Base-by-base conservation (phyloP, 805 yeast genomes). In the Metschnikowia proteae region DNA sequence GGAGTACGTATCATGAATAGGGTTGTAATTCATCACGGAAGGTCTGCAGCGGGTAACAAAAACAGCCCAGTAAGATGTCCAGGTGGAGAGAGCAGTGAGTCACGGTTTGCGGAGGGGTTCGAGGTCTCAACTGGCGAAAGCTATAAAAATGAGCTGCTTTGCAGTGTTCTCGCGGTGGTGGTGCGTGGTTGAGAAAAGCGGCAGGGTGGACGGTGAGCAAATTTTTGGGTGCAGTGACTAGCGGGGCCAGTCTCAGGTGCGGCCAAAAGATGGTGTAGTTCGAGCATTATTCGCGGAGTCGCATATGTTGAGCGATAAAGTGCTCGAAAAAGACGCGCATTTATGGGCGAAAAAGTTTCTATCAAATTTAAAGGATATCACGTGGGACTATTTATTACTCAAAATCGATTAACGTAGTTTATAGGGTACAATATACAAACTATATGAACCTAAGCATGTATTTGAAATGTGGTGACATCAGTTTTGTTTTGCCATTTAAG, bases 11-110 rank as follows among this genome's bases (percentile, higher is more conserved):
- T 71, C 76, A 54, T 71, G 75, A 27, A 71, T 68, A 10, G 76
- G 76, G 52, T 71, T 75, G 68, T 71, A 71, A 55, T 65, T 71
- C 76, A 71, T 71, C 30, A 25, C 7, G 9, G 13, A 26, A 17
- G 25, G 7, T 28, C 28, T 38, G 41, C 8, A 17, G 25, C 9
- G 13, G 7, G 41, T 13, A 29, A 38, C 41, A 38, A 38, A 23
- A 9, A 23, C 27, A 35, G 38, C 38, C 10, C 13, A 13, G 8
- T 26, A 6, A 3, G 10, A 9, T 10, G 38, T 35, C 10, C 13
- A 35, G 28, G 7, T 23, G 13, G 5, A 8, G 26, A 34, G 37
- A 9, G 37, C 26, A 34, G 26, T 34, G 6, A 6, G 22, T n/a
- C 35, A 32, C 35, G 17, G 17, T 17, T 17, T 17, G 17, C 17